Evolutionary conservation across 441 rosid species (phyloP), one percentile per base, ranked within the genome.

Genomic region (Daphne laureola): DNA sequence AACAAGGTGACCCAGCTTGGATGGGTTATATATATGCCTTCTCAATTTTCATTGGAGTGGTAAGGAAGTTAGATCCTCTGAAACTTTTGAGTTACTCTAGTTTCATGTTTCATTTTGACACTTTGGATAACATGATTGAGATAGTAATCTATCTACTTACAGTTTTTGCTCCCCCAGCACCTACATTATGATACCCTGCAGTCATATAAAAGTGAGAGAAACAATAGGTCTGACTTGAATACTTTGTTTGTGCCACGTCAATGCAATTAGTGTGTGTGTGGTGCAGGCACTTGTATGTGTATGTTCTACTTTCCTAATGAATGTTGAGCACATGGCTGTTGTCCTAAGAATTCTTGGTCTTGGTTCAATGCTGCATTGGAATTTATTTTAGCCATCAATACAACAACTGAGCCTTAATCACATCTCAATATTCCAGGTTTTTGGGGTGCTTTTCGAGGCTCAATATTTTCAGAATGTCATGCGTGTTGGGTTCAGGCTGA

Each of bases 401-500:
- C 2, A 31, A 31, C 6, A 8, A 31, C 36, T 31, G 8, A 31
- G 23, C 23, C 23, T 18, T 18, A 31, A 1, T 31, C 36, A 2
- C 36, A 31, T 31, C 36, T 31, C 8, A 31, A 5, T 31, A 31
- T 4, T 70, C 58, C 90, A 94, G 99, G 86, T 80, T 44, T 55
- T 88, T 48, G 98, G 98, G 0, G 99, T 90, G 62, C 71, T 95
- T 47, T 84, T 61, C 61, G 99, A 95, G 81, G 98, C 97, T 63
- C 99, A 95, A 57, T 95, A 91, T 76, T 91, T 95, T 64, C 86
- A 83, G 78, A 95, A 95, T 84, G 96, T 90, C 63, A 73, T 95
- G 91, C 96, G 99, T 57, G 88, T 82, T 58, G 99, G 99, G 60
- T 95, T 72, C 67, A 81, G 96, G 66, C 79, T 91, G 59, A 81